These are phyloP conservation scores for Alternaria incomplexa DNA, from an alignment of 2,329 filamentous ascomycete species.

Conservation along the genomic window DNA sequence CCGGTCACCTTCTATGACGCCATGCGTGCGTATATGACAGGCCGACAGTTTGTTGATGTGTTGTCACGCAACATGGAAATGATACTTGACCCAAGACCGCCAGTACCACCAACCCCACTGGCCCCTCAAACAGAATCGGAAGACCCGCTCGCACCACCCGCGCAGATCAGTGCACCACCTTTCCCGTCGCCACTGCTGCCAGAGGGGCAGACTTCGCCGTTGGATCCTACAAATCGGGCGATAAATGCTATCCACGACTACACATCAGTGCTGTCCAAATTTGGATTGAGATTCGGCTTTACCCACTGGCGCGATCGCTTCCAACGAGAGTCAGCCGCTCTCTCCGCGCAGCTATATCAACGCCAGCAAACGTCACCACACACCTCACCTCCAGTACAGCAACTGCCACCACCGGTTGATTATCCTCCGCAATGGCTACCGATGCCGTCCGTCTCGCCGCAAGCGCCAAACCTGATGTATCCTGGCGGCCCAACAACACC, in stretches of 20 bases:
- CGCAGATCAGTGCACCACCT: conserved; percentile 34
- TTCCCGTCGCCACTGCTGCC: conserved; percentile 40
- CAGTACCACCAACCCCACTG: conserved; percentile 47
- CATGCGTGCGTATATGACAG: conserved; percentile 77
- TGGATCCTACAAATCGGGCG: conserved; percentile 48
- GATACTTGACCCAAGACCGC: conserved; percentile 50
- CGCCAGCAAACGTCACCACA: conserved; percentile 38
- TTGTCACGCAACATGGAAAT: conserved; percentile 60
- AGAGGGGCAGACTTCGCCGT: conserved; percentile 32
- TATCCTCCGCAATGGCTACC: conserved; percentile 38
- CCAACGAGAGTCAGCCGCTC: conserved; percentile 51
- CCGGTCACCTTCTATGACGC: conserved; percentile 89
- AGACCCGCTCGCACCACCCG: conserved; percentile 46
- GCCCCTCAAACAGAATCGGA: conserved; percentile 35
- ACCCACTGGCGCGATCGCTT: conserved; percentile 59
- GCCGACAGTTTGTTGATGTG: conserved; percentile 63
- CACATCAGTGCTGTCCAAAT: conserved; percentile 52
- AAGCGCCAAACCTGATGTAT: conserved; percentile 33
- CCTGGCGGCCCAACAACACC: conserved; percentile 38
- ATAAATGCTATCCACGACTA: conserved; percentile 57
- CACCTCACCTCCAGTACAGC: conserved; percentile 28
- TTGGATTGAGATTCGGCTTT: conserved; percentile 57
- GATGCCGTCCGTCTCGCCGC: conserved; percentile 30
- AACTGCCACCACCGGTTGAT: conserved; percentile 11
- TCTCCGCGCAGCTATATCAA: conserved; percentile 51